Base-by-base conservation (phyloP, 192 early-diverging fungal species). In the Martensiomyces pterosporus region DNA sequence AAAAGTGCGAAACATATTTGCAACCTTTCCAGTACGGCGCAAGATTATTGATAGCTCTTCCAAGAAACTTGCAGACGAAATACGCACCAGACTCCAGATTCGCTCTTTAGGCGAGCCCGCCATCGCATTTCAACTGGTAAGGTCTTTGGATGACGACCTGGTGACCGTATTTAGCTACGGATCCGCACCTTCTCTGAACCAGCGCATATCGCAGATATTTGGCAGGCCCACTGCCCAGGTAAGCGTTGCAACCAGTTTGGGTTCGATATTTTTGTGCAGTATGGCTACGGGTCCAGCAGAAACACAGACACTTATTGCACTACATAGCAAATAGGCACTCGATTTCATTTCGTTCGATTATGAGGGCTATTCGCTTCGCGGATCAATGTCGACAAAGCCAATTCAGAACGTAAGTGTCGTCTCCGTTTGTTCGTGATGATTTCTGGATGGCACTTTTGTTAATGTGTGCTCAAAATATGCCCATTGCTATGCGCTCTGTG, bases 311-410 rank as follows among this genome's bases (percentile, higher is more conserved):
- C n/a, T n/a, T n/a, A n/a, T n/a, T n/a, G n/a, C n/a, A n/a, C n/a
- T n/a, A n/a, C n/a, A n/a, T n/a, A n/a, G n/a, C n/a, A n/a, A n/a
- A 12, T 32, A 32, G 12, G 2, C 2, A 4, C 59, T 66, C 24
- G 70, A 66, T 17, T 55, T 48, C 46, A 47, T 73, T 19, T 60
- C 63, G 0, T 12, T 62, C 4, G 63, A 65, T 12, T 55, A 58
- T 17, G 54, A 25, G 1, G 23, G 32, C 9, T 58, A 54, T 18
- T 47, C 35, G 10, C 39, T 73, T 14, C 12, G 38, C 21, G 70
- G 70, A n/a, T 66, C 63, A 16, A 39, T 66, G 14, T 73, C 70
- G 17, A 50, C 51, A 17, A 27, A 15, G 7, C 63, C 70, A 15
- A 45, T 47, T 32, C 29, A 8, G 12, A 8, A 5, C 12, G 29